Evolutionary conservation across 768 basidiomycete species (phyloP).

Genomic region (Podaxis sp.): DNA sequence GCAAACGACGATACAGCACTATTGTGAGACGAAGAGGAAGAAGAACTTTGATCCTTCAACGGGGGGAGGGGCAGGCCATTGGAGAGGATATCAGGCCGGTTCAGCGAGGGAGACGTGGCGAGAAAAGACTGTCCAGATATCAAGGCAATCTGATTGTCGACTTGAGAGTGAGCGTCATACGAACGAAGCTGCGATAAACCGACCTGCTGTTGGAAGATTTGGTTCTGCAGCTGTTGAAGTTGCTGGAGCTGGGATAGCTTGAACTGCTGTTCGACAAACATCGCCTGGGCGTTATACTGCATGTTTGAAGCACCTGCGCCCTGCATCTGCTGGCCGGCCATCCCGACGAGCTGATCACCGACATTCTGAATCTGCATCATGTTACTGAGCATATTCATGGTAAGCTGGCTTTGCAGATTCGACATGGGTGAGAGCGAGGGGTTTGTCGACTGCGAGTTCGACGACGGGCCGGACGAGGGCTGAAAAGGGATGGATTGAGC

Average conservation of each 20-base stretch:
- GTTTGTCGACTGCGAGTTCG: conserved; percentile 1
- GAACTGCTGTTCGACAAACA: conserved; percentile 76
- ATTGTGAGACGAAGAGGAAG: conserved; percentile 4
- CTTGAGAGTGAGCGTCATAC: conserved; percentile 10
- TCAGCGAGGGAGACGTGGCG: conserved; percentile 28
- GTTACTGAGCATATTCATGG: conserved; percentile 52
- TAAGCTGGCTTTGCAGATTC: conserved; percentile 34
- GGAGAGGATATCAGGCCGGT: conserved; percentile 38
- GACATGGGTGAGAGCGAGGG: background rate
- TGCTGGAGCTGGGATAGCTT: conserved; percentile 77
- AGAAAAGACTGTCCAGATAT: conserved; percentile 47
- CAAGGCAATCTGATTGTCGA: conserved; percentile 56
- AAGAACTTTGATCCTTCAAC: conserved; percentile 1
- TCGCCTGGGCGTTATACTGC: conserved; percentile 42
- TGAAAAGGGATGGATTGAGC: conserved; percentile 7
- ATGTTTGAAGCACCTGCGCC: background rate
- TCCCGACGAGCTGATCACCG: conserved; percentile 31
- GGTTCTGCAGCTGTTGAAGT: conserved; percentile 75
- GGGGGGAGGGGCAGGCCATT: conserved; percentile 10
- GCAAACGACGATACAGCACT: conserved; percentile 12
- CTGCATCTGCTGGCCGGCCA: conserved; percentile 6
- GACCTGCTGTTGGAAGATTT: conserved; percentile 91
- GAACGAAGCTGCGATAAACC: conserved; percentile 22
- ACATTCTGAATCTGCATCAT: conserved; percentile 49
- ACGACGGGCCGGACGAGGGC: conserved; percentile 1